Conservation (phyloP, 2,329 filamentous ascomycete genomes). For the Trichoderma afroharzianum region DNA sequence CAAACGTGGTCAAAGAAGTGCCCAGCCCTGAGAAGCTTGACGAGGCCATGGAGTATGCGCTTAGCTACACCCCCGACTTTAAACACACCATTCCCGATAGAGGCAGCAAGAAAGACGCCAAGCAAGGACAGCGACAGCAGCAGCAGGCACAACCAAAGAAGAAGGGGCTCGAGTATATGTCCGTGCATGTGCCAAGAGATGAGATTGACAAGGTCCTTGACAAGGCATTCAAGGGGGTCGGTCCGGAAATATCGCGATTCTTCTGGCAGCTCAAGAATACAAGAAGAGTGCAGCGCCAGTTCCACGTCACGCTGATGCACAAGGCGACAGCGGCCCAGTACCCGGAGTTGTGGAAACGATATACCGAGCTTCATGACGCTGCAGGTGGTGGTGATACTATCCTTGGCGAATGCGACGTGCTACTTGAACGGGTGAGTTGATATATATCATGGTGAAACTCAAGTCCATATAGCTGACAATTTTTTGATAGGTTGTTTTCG, state of each 20-base stretch:
- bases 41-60: conserved; percentile 69
- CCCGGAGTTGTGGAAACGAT: conserved; percentile 72
- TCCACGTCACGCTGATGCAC: conserved; percentile 94
- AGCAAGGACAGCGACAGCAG: conserved; percentile 9
- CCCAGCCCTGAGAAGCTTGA: conserved; percentile 75
- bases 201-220: conserved; percentile 57
- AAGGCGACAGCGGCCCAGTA: conserved; percentile 58
- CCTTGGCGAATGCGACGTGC: conserved; percentile 62
- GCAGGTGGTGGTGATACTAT: conserved; percentile 27
- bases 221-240: conserved; percentile 59
- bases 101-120: conserved; percentile 33
- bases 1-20: conserved; percentile 67
- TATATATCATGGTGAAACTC: conserved; percentile 32
- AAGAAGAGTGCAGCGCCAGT: conserved; percentile 74
- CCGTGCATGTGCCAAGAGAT: conserved; percentile 43
- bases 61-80: conserved; percentile 72
- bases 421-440: conserved; percentile 54
- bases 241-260: conserved; percentile 48
- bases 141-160: conserved; percentile 39
- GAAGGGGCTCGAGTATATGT: conserved; percentile 55
- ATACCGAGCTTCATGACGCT: conserved; percentile 56
- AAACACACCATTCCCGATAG: conserved; percentile 70
- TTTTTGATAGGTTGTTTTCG: conserved; percentile 65
- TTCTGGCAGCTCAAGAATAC: conserved; percentile 72
- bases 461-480: background rate